A percentile compares a stretch with the other conserved stretches of the same genome.
phyloP scores from a whole-genome alignment of 768 basidiomycete genomes.

The Hydnum rufescens region DNA sequence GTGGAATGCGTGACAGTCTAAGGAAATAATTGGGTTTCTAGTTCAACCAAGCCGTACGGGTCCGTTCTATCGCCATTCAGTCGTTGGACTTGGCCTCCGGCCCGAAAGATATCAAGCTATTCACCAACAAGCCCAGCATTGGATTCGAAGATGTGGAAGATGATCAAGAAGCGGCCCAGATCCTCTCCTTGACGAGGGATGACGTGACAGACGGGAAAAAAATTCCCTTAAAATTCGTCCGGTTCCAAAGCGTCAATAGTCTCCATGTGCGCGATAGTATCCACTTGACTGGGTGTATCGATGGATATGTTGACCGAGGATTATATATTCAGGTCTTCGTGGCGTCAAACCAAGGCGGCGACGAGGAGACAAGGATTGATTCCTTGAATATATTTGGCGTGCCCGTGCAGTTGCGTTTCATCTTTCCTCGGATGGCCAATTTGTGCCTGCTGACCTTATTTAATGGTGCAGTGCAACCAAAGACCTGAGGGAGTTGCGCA shows the following conservation, averaged over 20 bases:
- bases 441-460: too few relatives aligned
- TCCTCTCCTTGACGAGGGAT: conserved; percentile 31
- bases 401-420: conserved; percentile 27
- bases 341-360: conserved; percentile 39
- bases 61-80: conserved; percentile 38
- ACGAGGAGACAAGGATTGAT: conserved; percentile 48
- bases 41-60: conserved; percentile 52
- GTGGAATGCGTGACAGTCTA: too few relatives aligned
- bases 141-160: conserved; percentile 49
- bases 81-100: conserved; percentile 24
- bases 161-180: conserved; percentile 34
- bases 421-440: background rate
- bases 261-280: conserved; percentile 33
- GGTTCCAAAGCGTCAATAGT: conserved; percentile 48
- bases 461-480: too few relatives aligned
- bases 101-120: conserved; percentile 41
- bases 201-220: conserved; percentile 29
- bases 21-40: too few relatives aligned
- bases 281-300: too few relatives aligned
- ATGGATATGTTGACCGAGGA: too few relatives aligned
- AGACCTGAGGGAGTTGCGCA: too few relatives aligned
- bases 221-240: conserved; percentile 39
- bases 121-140: conserved; percentile 37
- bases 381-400: conserved; percentile 43
- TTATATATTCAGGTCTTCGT: conserved; percentile 67